Conservation (phyloP, 2,329 filamentous ascomycete species). For the Chaetomiaceae sp. region DNA sequence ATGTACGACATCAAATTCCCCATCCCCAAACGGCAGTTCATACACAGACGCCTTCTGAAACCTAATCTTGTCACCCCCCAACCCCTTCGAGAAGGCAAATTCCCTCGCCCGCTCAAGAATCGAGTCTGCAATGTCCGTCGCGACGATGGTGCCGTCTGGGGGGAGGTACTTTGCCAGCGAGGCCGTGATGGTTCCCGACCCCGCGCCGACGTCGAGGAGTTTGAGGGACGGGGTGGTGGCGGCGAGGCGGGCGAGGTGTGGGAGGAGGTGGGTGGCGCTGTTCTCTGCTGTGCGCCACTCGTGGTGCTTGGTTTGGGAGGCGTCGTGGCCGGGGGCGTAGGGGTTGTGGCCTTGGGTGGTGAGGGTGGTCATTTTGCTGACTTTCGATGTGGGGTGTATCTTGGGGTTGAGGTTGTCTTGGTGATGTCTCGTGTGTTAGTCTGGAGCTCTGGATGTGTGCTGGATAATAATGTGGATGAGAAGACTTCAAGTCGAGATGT, state of each 20-base stretch:
- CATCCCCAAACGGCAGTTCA: conserved; percentile 38
- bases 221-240: conserved; percentile 14
- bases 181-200: conserved; percentile 42
- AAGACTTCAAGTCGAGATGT: too few relatives aligned
- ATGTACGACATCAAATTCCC: conserved; percentile 20
- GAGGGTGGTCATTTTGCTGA: conserved; percentile 4
- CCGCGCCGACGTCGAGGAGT: conserved; percentile 43
- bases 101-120: conserved; percentile 30
- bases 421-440: too few relatives aligned
- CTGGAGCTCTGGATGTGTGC: too few relatives aligned
- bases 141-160: conserved; percentile 35
- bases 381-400: too few relatives aligned
- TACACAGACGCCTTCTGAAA: conserved; percentile 27
- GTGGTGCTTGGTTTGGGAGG: conserved; percentile 25
- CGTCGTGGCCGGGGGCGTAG: conserved; percentile 13
- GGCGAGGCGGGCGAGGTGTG: conserved; percentile 31
- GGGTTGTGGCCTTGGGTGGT: background rate
- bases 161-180: conserved; percentile 35
- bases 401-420: too few relatives aligned
- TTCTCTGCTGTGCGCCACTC: conserved; percentile 38
- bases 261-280: conserved; percentile 38
- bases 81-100: conserved; percentile 6
- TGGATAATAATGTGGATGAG: too few relatives aligned
- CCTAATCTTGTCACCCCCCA: conserved; percentile 23
- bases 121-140: conserved; percentile 25